These are phyloP conservation scores for Colletotrichum tofieldiae DNA, from an alignment of 2,329 filamentous ascomycete species.

Conservation along the genomic window DNA sequence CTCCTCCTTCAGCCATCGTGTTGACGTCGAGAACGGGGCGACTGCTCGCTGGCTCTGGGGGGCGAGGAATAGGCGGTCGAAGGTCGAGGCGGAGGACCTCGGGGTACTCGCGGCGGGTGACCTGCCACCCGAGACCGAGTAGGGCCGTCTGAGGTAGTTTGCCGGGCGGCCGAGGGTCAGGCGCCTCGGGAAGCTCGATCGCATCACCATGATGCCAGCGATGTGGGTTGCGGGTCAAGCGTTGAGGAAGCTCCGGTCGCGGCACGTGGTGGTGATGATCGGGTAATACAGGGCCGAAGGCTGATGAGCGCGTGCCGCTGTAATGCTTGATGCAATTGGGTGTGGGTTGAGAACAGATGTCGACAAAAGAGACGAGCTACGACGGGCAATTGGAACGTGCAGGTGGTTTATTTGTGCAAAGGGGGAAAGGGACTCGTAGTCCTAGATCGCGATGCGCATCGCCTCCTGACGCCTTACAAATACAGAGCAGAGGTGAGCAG, in stretches of 20 bases:
- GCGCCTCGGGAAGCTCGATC: conserved; percentile 58
- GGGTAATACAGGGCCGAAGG: conserved; percentile 20
- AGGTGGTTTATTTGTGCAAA: conserved; percentile 14
- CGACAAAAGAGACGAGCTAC: conserved; percentile 11
- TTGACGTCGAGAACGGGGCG: conserved; percentile 56
- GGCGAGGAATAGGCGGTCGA: conserved; percentile 52
- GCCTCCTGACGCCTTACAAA: conserved; percentile 42
- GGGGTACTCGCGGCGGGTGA: conserved; percentile 36
- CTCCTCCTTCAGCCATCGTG: conserved; percentile 53
- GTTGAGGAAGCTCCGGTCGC: conserved; percentile 22
- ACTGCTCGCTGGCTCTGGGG: conserved; percentile 48
- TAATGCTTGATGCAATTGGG: not conserved
- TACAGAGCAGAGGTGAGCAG: conserved; percentile 33
- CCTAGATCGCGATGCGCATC: conserved; percentile 36
- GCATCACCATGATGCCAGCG: conserved; percentile 56
- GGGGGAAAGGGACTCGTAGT: conserved; percentile 24
- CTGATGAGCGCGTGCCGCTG: conserved; percentile 11
- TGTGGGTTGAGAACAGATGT: not conserved
- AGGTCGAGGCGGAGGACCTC: conserved; percentile 45
- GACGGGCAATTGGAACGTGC: conserved; percentile 26
- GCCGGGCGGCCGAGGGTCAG: conserved; percentile 56
- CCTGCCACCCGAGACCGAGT: conserved; percentile 45
- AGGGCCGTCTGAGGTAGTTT: conserved; percentile 47
- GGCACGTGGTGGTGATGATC: conserved; percentile 24
- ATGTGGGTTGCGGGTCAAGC: conserved; percentile 8